Evolutionary conservation across 2,329 filamentous ascomycete genomes (phyloP).

Genomic region (Polytolypa hystricis): DNA sequence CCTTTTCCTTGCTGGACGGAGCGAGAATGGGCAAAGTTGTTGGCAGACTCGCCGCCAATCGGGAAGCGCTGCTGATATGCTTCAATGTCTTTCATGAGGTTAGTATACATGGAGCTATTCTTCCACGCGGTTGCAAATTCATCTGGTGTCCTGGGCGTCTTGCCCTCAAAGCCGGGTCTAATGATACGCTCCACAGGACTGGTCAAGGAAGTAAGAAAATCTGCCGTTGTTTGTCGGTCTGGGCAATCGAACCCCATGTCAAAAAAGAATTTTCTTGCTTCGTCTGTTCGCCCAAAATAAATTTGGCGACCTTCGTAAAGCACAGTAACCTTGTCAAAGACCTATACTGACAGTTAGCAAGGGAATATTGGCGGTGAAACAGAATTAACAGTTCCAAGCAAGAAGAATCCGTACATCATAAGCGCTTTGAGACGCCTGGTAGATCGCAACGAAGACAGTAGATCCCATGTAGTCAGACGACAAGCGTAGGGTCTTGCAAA

Average conservation of each 20-base stretch:
- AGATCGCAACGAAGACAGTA: conserved; percentile 74
- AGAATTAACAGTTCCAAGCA: conserved; percentile 4
- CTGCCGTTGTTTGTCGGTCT: conserved; percentile 67
- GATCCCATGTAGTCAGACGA: conserved; percentile 76
- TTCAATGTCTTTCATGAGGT: conserved; percentile 33
- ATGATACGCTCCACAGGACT: conserved; percentile 39
- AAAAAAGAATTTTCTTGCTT: conserved; percentile 66
- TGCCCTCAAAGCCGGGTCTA: conserved; percentile 4
- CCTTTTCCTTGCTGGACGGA: conserved; percentile 32
- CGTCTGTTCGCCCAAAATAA: conserved; percentile 58
- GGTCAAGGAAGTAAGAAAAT: conserved; percentile 73
- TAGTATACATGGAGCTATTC: conserved; percentile 38
- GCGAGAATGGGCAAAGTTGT: conserved; percentile 19
- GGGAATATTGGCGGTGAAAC: conserved; percentile 17
- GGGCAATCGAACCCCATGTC: conserved; percentile 62
- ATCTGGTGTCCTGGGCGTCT: conserved; percentile 55
- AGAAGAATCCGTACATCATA: conserved; percentile 40
- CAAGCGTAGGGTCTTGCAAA: conserved; percentile 59
- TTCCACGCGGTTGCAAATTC: conserved; percentile 54
- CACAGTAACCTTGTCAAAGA: conserved; percentile 75
- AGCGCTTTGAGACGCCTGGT: conserved; percentile 75
- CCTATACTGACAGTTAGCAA: conserved; percentile 20
- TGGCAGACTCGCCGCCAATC: conserved; percentile 16
- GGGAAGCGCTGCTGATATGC: conserved; percentile 33
- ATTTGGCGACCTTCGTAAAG: conserved; percentile 67